Evolutionary conservation across 495 filamentous ascomycete genomes (phyloP), one percentile per base, ranked within the genome.

Genomic region (Cudoniella acicularis): DNA sequence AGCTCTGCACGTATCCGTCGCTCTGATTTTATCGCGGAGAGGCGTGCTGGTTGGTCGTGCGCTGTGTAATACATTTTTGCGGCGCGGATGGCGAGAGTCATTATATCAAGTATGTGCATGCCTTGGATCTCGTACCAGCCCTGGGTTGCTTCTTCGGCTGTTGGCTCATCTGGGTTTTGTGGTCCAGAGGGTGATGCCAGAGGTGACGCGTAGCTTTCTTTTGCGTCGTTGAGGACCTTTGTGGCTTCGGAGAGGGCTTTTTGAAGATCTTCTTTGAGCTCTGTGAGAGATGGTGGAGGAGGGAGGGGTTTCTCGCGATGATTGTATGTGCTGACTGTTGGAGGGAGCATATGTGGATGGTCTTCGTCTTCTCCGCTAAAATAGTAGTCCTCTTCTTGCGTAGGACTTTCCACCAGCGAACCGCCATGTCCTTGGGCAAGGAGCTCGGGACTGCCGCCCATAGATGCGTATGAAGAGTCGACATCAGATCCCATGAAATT

Each of bases 321-420:
- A 61, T 87, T 94, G 71, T 98, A 98, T 8, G 95, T 98, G 76
- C 92, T 96, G 9, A 91, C 91, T 0, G 94, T 98, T 2, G 94
- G 94, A 3, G 94, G 94, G 13, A 96, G 84, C 87, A 98, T 93
- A 41, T 87, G 83, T 17, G 79, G 73, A 61, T 86, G 83, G 40
- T 82, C 80, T 24, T 86, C 80, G 36, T 82, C 81, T 30, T 81
- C 82, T 61, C 76, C 83, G 59, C 74, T 81, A 49, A 77, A 80
- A 20, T 79, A 80, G n/a, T 80, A 78, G 17, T 65, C 69, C 18
- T 78, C 79, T 1, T 70, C 74, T 70, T 79, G 72, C 51, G 77
- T 72, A 11, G 69, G 66, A 20, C 70, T 74, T 25, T 46, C 59
- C 67, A 49, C 57, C 57, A 59, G 73, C 75, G 36, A 52, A 3